Evolutionary conservation across 2,329 filamentous ascomycete genomes (phyloP).

Genomic region (Talaromyces verruculosus): DNA sequence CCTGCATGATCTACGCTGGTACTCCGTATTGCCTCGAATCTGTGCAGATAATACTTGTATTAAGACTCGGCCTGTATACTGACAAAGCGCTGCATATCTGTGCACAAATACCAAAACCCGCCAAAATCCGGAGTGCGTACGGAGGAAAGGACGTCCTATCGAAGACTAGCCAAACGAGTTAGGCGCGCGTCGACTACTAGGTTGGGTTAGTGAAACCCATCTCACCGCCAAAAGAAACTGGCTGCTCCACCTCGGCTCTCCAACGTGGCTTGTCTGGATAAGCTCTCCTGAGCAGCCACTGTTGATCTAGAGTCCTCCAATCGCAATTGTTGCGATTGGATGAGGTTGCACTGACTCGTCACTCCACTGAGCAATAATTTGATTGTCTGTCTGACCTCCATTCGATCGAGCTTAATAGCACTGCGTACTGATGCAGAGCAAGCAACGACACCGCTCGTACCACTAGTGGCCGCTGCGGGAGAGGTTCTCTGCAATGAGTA

Average conservation of each 20-base stretch:
- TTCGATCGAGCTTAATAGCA: background rate
- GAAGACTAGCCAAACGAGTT: background rate
- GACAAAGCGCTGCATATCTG: background rate
- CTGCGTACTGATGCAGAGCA: background rate
- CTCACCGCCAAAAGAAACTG: background rate
- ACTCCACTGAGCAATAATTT: background rate
- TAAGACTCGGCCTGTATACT: background rate
- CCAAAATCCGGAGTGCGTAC: background rate
- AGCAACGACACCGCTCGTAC: background rate
- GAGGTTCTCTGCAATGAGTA: background rate
- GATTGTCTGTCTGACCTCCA: background rate
- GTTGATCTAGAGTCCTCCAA: background rate
- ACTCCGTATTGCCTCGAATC: background rate
- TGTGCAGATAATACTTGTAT: background rate
- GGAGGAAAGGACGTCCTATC: too few relatives aligned
- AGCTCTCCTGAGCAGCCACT: background rate
- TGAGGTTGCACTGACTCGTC: too few relatives aligned
- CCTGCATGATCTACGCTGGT: background rate
- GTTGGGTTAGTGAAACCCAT: background rate
- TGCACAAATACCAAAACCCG: background rate
- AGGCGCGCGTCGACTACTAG: background rate
- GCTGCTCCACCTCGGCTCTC: background rate
- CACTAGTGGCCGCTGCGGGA: background rate
- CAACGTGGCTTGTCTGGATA: conserved; percentile 1
- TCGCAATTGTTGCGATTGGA: background rate